Percentiles rank a stretch among this genome's conserved stretches.
phyloP scores from a whole-genome alignment of 2,329 filamentous ascomycete genomes.

The Clarireedia sp. region DNA sequence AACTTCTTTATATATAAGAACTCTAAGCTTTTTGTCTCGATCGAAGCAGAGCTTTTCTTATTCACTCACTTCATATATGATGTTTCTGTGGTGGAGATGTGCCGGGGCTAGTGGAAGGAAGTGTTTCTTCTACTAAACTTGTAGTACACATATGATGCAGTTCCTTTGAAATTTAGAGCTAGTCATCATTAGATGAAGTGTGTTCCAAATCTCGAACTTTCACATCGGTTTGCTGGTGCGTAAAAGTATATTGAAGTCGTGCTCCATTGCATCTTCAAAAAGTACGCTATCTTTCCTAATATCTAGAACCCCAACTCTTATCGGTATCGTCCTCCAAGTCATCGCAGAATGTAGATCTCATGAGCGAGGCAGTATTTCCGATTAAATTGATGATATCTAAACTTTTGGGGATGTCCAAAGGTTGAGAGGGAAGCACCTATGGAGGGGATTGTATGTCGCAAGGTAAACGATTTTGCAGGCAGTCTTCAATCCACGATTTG shows the following conservation, averaged over 20 bases:
- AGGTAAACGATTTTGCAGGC: neutral
- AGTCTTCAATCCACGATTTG: neutral
- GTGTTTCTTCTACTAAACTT: too few species aligned
- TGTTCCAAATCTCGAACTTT: too few species aligned
- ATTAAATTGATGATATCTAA: neutral
- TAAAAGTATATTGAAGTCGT: neutral
- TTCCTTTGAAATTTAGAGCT: too few species aligned
- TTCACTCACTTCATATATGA: too few species aligned
- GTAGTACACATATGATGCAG: too few species aligned
- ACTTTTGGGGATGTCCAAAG: neutral
- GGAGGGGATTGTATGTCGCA: neutral
- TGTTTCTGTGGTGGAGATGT: too few species aligned
- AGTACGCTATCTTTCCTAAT: neutral
- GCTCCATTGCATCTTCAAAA: neutral
- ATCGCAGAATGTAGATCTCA: neutral
- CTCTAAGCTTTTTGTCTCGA: too few species aligned
- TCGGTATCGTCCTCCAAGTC: neutral
- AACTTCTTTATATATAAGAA: too few species aligned
- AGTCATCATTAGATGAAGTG: too few species aligned
- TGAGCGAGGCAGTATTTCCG: neutral
- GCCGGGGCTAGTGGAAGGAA: too few species aligned
- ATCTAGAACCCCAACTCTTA: neutral
- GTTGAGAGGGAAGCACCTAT: neutral
- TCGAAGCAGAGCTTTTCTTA: too few species aligned
- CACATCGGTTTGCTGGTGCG: too few species aligned